These are phyloP conservation scores for Malassezia dermatis DNA, from an alignment of 1,284 basidiomycete species.

Conservation along the genomic window DNA sequence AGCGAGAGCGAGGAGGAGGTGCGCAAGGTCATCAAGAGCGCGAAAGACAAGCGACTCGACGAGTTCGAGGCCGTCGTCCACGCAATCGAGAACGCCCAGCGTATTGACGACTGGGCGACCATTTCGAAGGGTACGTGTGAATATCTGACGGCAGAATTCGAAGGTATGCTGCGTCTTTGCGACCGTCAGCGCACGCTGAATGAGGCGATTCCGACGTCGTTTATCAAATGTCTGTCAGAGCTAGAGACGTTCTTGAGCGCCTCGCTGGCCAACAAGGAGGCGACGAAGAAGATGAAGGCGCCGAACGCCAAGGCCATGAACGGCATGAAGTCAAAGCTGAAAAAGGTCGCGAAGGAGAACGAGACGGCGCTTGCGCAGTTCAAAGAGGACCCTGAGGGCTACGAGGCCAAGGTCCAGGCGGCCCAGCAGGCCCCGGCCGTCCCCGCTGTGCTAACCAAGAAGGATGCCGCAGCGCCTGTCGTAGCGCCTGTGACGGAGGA, in stretches of 20 bases:
- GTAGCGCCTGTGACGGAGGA: slow-evolving; percentile 49
- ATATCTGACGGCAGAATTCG: slow-evolving; percentile 62
- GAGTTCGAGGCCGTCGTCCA: slow-evolving; percentile 80
- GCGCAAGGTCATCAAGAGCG: slow-evolving; percentile 66
- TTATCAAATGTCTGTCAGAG: slow-evolving; percentile 64
- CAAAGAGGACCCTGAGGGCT: slow-evolving; percentile 80
- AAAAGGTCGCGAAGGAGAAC: slow-evolving; percentile 79
- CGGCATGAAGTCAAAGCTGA: slow-evolving; percentile 92
- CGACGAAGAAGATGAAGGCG: slow-evolving; percentile 91
- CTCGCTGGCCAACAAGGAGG: slow-evolving; percentile 66
- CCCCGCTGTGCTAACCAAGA: slow-evolving; percentile 47
- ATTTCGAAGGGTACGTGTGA: slow-evolving; percentile 65
- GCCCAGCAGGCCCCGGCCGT: slow-evolving; percentile 28
- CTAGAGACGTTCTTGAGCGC: slow-evolving; percentile 68
- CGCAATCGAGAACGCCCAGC: slow-evolving; percentile 83
- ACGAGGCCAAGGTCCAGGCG: slow-evolving; percentile 62
- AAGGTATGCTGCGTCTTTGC: slow-evolving; percentile 82
- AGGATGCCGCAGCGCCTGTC: slow-evolving; percentile 50
- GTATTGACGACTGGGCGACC: slow-evolving; percentile 84
- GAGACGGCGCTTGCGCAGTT: slow-evolving; percentile 70
- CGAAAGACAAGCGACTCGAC: slow-evolving; percentile 72
- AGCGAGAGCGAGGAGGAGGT: slow-evolving; percentile 63
- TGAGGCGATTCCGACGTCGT: slow-evolving; percentile 79
- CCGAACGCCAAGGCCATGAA: slow-evolving; percentile 87
- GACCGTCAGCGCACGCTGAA: slow-evolving; percentile 71